Conservation (phyloP, 495 filamentous ascomycete species). For the Penicillium nucicola region DNA sequence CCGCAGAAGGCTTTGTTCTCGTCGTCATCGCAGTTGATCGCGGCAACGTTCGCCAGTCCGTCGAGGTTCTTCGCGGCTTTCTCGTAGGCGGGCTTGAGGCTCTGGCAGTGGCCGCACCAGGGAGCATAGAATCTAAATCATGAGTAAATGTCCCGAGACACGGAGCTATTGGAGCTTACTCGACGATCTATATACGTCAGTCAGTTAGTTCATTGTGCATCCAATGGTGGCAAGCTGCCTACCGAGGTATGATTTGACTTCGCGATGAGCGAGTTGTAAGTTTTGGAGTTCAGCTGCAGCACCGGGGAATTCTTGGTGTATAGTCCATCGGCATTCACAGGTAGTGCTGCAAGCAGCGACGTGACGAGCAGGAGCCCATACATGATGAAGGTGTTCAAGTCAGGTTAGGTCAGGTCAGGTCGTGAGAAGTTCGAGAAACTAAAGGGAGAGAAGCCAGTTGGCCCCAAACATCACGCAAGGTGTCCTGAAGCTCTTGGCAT, state of each 20-base stretch:
- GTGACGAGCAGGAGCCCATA: constrained; percentile 39
- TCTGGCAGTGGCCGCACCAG: constrained; percentile 96
- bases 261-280: constrained; percentile 79
- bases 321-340: constrained; percentile 64
- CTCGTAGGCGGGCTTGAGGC: constrained; percentile 91
- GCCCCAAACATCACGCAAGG: constrained; percentile 32
- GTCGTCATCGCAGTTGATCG: constrained; percentile 94
- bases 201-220: constrained; percentile 14
- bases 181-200: constrained; percentile 53
- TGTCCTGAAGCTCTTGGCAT: constrained; percentile 51
- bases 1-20: constrained; percentile 88
- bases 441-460: constrained; percentile 11
- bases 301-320: constrained; percentile 89
- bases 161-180: constrained; percentile 50
- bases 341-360: constrained; percentile 55
- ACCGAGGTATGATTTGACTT: constrained; percentile 91
- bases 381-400: constrained; percentile 8
- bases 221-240: constrained; percentile 28
- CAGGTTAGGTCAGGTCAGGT: too few species aligned
- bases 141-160: constrained; percentile 11
- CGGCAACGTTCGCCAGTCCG: constrained; percentile 89
- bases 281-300: constrained; percentile 77
- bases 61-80: constrained; percentile 86
- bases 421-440: not conserved
- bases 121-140: constrained; percentile 80